Evolutionary conservation across 1,284 basidiomycete genomes (phyloP), one percentile per base, ranked within the genome.

Genomic region (Xanthoconium separans): DNA sequence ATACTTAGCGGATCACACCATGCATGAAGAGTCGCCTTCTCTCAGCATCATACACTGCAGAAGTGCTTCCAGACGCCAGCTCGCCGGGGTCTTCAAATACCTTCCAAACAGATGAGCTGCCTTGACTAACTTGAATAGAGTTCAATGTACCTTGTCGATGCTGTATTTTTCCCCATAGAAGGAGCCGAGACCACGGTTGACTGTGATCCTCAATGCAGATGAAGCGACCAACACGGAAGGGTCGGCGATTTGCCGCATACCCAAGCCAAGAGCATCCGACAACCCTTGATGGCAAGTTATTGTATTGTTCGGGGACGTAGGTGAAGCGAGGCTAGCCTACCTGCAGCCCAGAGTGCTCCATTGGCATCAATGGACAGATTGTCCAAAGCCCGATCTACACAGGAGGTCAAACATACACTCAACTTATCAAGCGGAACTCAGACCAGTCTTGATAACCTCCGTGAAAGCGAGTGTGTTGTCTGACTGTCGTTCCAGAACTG

Each of bases 91-190:
- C 83, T 67, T 87, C 84, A 53, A 87, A 84, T n/a, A 78, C 70
- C 83, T 85, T 56, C 42, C 13, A 27, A 31, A 44, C 31, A 43
- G 50, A 53, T 59, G 44, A 64, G 53, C 15, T 11, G 31, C 37
- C 39, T 43, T 33, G n/a, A 40, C 30, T 13, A 37, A 33, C 11
- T 31, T 16, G 15, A 41, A 39, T 37, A 15, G 13, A 43, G 36
- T 41, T 27, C 6, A 6, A 57, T 65, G 24, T 59, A 83, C 84
- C 76, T 80, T 85, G 51, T 83, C 78, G n/a, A 85, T 64, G 44
- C 74, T 79, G 60, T 79, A 84, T 59, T 86, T 87, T 56, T 83
- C 77, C n/a, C 83, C 84, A 54, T 80, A 85, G 61, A 82, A 85
- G 7, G 80, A 72, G 27, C 70, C 65, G 7, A 68, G 61, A 7